Base-by-base conservation (phyloP, 805 yeast species). In the Hanseniaspora clermontiae region DNA sequence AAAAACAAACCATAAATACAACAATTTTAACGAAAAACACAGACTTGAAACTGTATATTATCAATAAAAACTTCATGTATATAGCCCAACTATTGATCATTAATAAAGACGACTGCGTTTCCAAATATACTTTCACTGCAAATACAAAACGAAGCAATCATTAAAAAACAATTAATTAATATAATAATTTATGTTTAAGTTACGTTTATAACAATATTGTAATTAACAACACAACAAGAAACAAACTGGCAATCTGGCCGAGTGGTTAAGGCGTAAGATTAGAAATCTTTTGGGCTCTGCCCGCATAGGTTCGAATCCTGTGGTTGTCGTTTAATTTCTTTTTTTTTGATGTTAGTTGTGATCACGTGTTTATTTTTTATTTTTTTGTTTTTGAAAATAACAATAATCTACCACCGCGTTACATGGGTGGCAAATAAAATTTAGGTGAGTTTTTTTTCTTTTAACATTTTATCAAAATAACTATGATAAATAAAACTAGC, bases 281-380 rank as follows among this genome's bases (percentile, higher is more conserved):
- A 73, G 77, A 73, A 51, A 75, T 75, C 78, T 74, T 74, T 75
- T 75, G 78, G 79, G 78, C 74, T 70, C 73, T 74, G 72, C 77
- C 78, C 78, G 78, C 78, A 76, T 77, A 75, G 78, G 78, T 78
- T 79, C 84, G 81, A 79, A 69, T 79, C 84, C 83, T 79, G 84
- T 82, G 76, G 83, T 76, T 79, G 82, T 78, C 83, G 82, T 61
- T 66, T 68, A 69, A 67, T 72, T 70, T 70, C 70, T 58, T 59
- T 54, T 56, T 57, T 52, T 51, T 43, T 19, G 1, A 12, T 24
- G 17, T 43, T 43, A 14, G n/a, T 20, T 9, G 5, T 29, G 19
- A 17, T 42, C 54, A 43, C 49, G 55, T 51, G 40, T 24, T 15
- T 19, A 24, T 34, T 43, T 42, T 51, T 43, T 29, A 14, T 40